phyloP scores from a whole-genome alignment of 257 asterid species.

The Lycium barbarum region DNA sequence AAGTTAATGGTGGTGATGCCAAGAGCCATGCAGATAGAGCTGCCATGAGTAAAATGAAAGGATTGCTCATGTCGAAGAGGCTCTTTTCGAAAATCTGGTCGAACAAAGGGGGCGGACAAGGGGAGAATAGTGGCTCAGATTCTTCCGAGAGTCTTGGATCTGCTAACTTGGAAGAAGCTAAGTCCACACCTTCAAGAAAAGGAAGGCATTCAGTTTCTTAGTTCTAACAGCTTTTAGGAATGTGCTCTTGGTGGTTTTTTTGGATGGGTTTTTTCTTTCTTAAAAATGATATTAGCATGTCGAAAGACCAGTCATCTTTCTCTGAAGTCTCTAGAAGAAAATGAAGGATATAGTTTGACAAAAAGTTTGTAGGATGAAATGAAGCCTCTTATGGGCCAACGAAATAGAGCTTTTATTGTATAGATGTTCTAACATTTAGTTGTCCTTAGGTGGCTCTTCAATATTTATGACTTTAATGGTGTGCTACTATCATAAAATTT shows the following conservation, averaged over 20 bases:
- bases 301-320: constrained; percentile 34
- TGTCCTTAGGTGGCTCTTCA: constrained; percentile 9
- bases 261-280: constrained; percentile 16
- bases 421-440: constrained; percentile 26
- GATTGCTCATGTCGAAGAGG: constrained; percentile 72
- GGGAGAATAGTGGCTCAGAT: constrained; percentile 88
- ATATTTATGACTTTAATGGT: not conserved
- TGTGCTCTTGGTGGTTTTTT: constrained; percentile 18
- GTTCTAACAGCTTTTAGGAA: constrained; percentile 28
- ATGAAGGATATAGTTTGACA: constrained; percentile 43
- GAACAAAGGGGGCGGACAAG: constrained; percentile 56
- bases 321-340: constrained; percentile 28
- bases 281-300: constrained; percentile 29
- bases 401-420: constrained; percentile 17
- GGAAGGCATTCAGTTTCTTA: constrained; percentile 91
- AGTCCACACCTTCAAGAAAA: constrained; percentile 70
- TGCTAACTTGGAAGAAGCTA: constrained; percentile 65
- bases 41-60: constrained; percentile 65
- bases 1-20: constrained; percentile 47
- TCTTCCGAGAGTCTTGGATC: constrained; percentile 90
- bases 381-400: constrained; percentile 6
- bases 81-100: constrained; percentile 88
- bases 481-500: not conserved
- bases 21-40: constrained; percentile 60
- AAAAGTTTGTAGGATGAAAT: constrained; percentile 28